Conservation (phyloP, 2,329 filamentous ascomycete genomes). For the Clonostachys chloroleuca region DNA sequence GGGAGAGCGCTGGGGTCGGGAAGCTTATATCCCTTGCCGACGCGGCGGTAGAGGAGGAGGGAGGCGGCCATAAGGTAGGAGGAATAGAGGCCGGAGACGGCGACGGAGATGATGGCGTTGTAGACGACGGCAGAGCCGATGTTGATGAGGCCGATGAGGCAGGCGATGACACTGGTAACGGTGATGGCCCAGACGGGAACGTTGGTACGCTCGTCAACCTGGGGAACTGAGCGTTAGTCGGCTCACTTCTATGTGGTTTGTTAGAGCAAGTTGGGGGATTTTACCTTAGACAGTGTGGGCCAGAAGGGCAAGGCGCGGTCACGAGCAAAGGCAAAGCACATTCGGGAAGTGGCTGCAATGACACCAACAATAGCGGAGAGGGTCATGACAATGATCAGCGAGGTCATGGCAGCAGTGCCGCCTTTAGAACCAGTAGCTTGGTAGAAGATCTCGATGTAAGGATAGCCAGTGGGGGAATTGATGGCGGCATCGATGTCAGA, state of each 20-base stretch:
- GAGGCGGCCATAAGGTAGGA: constrained; percentile 20
- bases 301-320: constrained; percentile 18
- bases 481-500: constrained; percentile 39
- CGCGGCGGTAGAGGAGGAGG: constrained; percentile 19
- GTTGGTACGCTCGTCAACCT: constrained; percentile 9
- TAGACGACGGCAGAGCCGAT: constrained; percentile 21
- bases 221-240: no score
- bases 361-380: constrained; percentile 45
- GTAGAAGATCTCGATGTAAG: constrained; percentile 55
- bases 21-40: constrained; percentile 1
- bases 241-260: no score
- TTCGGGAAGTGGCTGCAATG: constrained; percentile 51
- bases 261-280: not conserved
- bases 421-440: constrained; percentile 40
- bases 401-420: constrained; percentile 43
- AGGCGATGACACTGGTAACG: constrained; percentile 15
- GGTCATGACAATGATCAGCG: constrained; percentile 42
- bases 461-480: constrained; percentile 41
- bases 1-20: constrained; percentile 10
- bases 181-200: constrained; percentile 18
- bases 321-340: constrained; percentile 48
- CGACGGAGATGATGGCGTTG: constrained; percentile 18
- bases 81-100: constrained; percentile 18
- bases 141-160: constrained; percentile 24
- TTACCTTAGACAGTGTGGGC: not conserved